Base-by-base conservation (phyloP, 148 eudicot species). In the Rhododendron vialii region DNA sequence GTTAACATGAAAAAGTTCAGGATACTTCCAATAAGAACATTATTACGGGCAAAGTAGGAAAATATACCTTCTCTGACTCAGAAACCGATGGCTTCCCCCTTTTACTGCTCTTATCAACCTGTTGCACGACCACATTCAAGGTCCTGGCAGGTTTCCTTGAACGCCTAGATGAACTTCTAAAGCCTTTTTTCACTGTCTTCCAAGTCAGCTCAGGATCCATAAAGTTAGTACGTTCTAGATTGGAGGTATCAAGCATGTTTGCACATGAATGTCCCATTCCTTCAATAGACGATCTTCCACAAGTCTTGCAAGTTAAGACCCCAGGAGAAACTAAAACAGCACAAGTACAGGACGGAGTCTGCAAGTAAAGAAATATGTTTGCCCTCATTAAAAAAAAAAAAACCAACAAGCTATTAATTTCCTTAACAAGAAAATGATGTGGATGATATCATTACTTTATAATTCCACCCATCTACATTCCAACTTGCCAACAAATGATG, bases 41-140 rank as follows among this genome's bases (percentile, higher is more conserved):
- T 41, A 41, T 41, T 41, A 41, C 36, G n/a, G n/a, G 35, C 84
- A 51, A 85, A 18, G 24, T 41, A 77, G 11, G 3, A 71, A 67
- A 80, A 82, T n/a, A 59, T 89, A 95, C 98, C 94, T 93, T 92
- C 80, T 91, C 93, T 17, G 91, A 88, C 59, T 88, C 93, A 17
- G 92, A 84, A 55, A 86, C 91, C 11, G 89, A 86, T 45, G 89
- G 75, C 78, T 88, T 86, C 45, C 85, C 85, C 53, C 85, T 88
- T 84, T 88, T 86, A 55, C 86, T 88, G 86, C 89, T 88, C 50
- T 69, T 88, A 53, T 85, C 81, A 59, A 84, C 89, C 12, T 41
- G 88, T 83, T 90, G 78, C 48, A 86, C 67, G 38, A 81, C 86
- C 86, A 81, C 78, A 38, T 88, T 88, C 76, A 83, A 69, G 69